These are phyloP conservation scores for Thielaviopsis populi DNA, from an alignment of 2,329 filamentous ascomycete species.

Conservation along the genomic window DNA sequence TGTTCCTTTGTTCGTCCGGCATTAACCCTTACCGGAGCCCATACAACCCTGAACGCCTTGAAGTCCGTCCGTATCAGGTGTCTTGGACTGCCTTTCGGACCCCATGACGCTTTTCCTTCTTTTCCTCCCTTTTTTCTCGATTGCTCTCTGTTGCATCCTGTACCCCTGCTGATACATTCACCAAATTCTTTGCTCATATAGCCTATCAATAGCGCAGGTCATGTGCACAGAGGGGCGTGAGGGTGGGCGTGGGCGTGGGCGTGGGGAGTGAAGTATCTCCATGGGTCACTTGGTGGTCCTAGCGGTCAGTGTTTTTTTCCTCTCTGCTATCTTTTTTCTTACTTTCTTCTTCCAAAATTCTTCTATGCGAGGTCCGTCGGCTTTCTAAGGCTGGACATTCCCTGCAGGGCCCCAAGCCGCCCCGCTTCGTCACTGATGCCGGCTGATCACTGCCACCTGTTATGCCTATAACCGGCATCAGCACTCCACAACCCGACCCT, in stretches of 20 bases:
- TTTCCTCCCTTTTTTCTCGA: background rate
- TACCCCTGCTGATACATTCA: background rate
- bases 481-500: background rate
- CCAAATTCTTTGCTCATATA: background rate
- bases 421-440: background rate
- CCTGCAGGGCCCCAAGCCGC: background rate
- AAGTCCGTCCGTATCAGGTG: no score
- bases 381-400: background rate
- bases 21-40: no score
- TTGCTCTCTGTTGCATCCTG: background rate
- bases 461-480: constrained; percentile 7
- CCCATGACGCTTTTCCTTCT: background rate
- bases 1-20: no score
- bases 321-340: background rate
- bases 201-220: background rate
- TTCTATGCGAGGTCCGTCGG: constrained; percentile 3
- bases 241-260: background rate
- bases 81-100: background rate
- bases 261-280: background rate
- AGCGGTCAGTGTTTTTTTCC: background rate
- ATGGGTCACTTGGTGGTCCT: background rate
- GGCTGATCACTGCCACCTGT: background rate
- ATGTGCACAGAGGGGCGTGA: background rate
- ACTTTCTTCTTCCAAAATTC: background rate
- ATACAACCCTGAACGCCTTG: no score